Conservation (phyloP, 2,329 filamentous ascomycete species). For the Malbranchea zuffiana region DNA sequence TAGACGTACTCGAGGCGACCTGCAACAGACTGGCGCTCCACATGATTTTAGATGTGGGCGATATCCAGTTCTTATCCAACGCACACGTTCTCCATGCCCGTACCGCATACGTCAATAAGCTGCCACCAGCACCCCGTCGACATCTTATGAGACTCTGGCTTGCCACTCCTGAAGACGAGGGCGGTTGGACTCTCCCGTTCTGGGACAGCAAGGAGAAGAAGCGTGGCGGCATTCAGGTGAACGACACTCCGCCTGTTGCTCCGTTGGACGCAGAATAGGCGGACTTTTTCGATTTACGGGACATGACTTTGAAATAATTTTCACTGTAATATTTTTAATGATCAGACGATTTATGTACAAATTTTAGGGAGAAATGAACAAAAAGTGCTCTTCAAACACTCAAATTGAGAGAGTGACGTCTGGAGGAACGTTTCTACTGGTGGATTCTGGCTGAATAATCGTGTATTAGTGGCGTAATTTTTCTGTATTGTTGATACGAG, state of each 20-base stretch:
- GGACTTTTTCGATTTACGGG: no score
- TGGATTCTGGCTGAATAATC: no score
- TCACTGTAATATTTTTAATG: no score
- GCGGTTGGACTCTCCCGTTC: slow-evolving; percentile 76
- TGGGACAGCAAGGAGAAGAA: slow-evolving; percentile 74
- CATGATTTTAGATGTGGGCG: slow-evolving; percentile 76
- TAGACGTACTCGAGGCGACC: slow-evolving; percentile 61
- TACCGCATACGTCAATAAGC: slow-evolving; percentile 65
- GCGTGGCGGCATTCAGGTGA: slow-evolving; percentile 77
- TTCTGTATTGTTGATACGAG: slow-evolving; percentile 2
- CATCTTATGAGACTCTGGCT: slow-evolving; percentile 80
- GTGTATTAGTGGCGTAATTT: no score
- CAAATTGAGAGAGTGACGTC: no score
- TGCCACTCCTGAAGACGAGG: slow-evolving; percentile 67
- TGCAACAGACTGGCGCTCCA: slow-evolving; percentile 64
- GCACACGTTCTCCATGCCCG: slow-evolving; percentile 69
- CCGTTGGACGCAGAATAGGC: slow-evolving; percentile 66
- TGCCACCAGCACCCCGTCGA: slow-evolving; percentile 56
- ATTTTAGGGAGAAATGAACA: neutral
- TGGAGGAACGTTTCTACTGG: no score
- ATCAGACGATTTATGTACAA: neutral
- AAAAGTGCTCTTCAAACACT: neutral
- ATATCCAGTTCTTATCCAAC: slow-evolving; percentile 80
- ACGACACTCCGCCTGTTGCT: slow-evolving; percentile 64
- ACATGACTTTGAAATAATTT: no score